Conservation (phyloP, 495 filamentous ascomycete species). For the Talaromyces nanjingensis region DNA sequence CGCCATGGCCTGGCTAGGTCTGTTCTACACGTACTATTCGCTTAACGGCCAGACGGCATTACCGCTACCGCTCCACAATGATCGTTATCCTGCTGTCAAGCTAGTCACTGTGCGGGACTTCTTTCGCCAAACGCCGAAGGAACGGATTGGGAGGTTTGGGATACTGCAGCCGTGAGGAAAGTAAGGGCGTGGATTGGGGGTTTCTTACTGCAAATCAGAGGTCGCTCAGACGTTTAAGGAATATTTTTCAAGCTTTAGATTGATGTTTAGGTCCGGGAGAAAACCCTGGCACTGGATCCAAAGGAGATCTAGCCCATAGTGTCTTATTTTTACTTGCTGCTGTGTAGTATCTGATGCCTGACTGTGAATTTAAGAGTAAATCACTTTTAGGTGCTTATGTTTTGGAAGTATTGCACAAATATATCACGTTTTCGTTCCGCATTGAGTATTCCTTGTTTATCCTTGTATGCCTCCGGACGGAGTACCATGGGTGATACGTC, state of each 20-base stretch:
- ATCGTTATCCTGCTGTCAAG: slow-evolving; percentile 25
- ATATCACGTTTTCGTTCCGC: no score
- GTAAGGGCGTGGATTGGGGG: not conserved
- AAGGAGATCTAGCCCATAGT: not conserved
- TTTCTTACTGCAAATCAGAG: not conserved
- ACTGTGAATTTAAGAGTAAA: not conserved
- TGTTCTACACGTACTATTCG: slow-evolving; percentile 19
- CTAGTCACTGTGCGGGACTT: slow-evolving; percentile 12
- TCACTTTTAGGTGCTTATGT: not conserved
- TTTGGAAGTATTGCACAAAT: no score
- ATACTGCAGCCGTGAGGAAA: not conserved
- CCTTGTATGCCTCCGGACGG: no score
- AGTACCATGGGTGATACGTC: no score
- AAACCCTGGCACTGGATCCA: not conserved
- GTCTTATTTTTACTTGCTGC: not conserved
- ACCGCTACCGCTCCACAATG: slow-evolving; percentile 19
- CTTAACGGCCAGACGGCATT: slow-evolving; percentile 19
- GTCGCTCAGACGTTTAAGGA: not conserved
- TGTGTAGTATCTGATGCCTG: not conserved
- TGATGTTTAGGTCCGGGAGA: not conserved
- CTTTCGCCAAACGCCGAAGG: not conserved
- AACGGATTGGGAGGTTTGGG: not conserved
- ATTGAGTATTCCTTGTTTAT: no score
- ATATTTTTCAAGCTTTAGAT: not conserved
- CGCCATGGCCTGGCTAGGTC: slow-evolving; percentile 13